Percentiles rank a stretch among this genome's conserved stretches.
Evolutionary conservation across 257 asterid genomes (phyloP).

Genomic region (Dorcoceras hygrometricum): DNA sequence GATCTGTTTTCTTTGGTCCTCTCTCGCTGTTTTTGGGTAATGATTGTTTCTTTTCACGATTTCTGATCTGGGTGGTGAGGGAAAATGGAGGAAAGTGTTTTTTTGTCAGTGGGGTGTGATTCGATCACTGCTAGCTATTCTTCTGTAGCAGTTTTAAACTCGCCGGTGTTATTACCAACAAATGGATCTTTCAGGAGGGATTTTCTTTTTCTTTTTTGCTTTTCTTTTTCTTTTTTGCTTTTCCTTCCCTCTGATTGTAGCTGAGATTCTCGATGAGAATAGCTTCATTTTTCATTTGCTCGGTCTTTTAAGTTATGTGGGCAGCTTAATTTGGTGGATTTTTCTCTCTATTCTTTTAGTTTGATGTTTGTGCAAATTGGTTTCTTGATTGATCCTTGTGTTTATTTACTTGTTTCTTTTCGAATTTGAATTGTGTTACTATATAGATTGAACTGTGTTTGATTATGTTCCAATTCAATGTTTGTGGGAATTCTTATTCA

Average conservation of each 20-base stretch:
- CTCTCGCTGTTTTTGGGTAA: background rate
- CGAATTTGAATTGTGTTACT: too few relatives aligned
- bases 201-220: constrained; percentile 25
- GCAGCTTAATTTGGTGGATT: constrained; percentile 9
- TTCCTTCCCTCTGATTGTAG: background rate
- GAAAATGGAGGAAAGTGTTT: constrained; percentile 51
- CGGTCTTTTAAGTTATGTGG: constrained; percentile 5
- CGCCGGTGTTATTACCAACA: constrained; percentile 76
- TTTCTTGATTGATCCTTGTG: constrained; percentile 5
- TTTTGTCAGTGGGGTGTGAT: constrained; percentile 65
- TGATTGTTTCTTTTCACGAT: constrained; percentile 23
- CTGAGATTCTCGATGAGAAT: background rate
- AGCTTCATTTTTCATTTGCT: background rate
- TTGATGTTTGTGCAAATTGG: background rate
- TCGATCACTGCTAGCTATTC: constrained; percentile 66
- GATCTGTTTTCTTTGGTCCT: constrained; percentile 22
- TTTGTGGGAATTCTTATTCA: too few relatives aligned
- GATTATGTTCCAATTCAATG: too few relatives aligned
- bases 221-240: too few relatives aligned
- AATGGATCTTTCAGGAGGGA: constrained; percentile 86
- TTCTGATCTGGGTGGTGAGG: constrained; percentile 34
- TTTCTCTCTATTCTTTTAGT: constrained; percentile 15
- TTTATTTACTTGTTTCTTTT: too few relatives aligned
- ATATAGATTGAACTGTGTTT: too few relatives aligned
- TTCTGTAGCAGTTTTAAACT: constrained; percentile 92